These are phyloP conservation scores for Neostapfia colusana DNA, from an alignment of 176 grass and related monocot species.

Conservation along the genomic window DNA sequence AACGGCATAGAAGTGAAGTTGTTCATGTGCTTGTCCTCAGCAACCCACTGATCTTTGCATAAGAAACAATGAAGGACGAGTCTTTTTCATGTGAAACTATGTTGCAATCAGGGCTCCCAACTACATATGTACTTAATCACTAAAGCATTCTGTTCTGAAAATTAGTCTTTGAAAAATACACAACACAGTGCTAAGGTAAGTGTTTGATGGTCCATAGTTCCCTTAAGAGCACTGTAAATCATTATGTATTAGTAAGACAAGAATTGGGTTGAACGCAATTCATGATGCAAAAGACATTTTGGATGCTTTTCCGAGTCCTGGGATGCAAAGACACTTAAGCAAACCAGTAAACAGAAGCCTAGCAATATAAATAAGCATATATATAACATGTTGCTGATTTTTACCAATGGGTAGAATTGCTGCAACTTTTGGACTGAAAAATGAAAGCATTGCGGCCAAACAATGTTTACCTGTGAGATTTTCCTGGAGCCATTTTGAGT, in stretches of 20 bases:
- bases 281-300: no score
- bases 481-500: constrained; percentile 95
- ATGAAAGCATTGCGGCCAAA: neutral
- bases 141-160: neutral
- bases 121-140: constrained; percentile 16
- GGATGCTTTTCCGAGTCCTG: no score
- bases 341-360: no score
- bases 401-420: neutral
- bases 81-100: neutral
- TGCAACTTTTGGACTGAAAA: neutral
- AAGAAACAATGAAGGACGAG: constrained; percentile 11
- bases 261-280: no score
- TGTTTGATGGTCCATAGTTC: no score
- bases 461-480: constrained; percentile 71
- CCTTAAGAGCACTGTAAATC: no score
- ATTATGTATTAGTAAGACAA: no score
- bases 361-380: no score
- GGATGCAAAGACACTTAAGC: no score
- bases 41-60: constrained; percentile 27
- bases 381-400: neutral
- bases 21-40: constrained; percentile 19
- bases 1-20: neutral
- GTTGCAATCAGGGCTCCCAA: neutral
- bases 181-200: no score
- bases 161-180: neutral